Evolutionary conservation across 805 yeast genomes (phyloP), one percentile per base, ranked within the genome.

Genomic region (Candida tammaniensis): DNA sequence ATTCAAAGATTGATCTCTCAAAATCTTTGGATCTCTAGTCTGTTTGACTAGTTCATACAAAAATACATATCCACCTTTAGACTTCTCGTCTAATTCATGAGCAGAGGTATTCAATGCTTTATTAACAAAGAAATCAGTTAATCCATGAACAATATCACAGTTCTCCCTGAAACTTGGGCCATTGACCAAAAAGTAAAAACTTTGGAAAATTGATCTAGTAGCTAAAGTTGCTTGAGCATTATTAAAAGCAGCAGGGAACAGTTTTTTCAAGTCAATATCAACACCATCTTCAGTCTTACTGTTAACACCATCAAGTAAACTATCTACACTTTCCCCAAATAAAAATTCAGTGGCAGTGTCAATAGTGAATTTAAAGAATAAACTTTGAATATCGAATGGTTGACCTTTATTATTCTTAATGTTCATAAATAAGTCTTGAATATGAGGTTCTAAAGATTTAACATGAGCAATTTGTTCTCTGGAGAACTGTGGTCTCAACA

Each of bases 401-500:
- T 35, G 17, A 4, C 69, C 69, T 3, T 42, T 29, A 17, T 36
- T 14, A 9, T 54, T 50, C 24, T 46, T 50, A 19, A 66, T 40
- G 38, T 64, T 69, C 24, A 48, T 44, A 11, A 55, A 55, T 29
- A 66, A 49, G 7, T 48, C 49, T 40, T 64, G 68, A 11, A 65
- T 35, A 42, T 66, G 72, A 10, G 70, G 68, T 37, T 66, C 72
- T 45, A 65, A 52, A 5, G 54, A 16, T 35, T 54, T 49, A 12
- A 64, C 68, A 36, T 66, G 70, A 6, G 68, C 59, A 35, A 65
- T 59, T 43, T 66, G 68, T 35, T 64, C 71, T 49, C 69, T 52
- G 9, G 69, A 63, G 42, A 66, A 66, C 40, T 66, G 70, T 2
- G 72, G 72, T 41, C 70, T 55, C 40, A 65, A 57, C 71, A 66